Evolutionary conservation across 1,139 yeast genomes (phyloP).

Genomic region (Saccharomyces hybrid): DNA sequence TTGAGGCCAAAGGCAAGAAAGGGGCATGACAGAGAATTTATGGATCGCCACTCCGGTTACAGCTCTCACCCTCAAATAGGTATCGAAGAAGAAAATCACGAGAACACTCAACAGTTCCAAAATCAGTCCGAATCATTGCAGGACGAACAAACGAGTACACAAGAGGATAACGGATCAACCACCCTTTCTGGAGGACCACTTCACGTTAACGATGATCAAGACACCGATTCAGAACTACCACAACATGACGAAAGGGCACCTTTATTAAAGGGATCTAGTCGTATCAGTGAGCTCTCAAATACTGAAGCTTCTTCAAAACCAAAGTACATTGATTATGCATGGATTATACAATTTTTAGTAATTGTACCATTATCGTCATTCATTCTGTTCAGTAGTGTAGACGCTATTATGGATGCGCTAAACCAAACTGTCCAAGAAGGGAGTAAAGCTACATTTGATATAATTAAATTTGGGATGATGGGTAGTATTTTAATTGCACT

Average conservation of each 20-base stretch:
- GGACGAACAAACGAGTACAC: background rate
- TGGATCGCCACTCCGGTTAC: background rate
- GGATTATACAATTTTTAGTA: conserved; percentile 67
- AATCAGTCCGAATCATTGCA: background rate
- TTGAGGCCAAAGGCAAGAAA: background rate
- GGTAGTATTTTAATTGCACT: conserved; percentile 42
- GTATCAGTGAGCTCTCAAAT: background rate
- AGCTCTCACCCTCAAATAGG: conserved; percentile 5
- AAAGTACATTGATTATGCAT: conserved; percentile 46
- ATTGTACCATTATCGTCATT: conserved; percentile 60
- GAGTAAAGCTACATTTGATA: conserved; percentile 37
- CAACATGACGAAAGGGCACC: conserved; percentile 30
- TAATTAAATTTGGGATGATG: conserved; percentile 40
- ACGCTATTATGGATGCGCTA: conserved; percentile 52
- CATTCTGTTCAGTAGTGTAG: conserved; percentile 40
- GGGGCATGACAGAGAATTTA: background rate
- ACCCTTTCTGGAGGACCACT: background rate
- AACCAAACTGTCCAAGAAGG: conserved; percentile 68
- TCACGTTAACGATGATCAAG: background rate
- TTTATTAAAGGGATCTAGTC: conserved; percentile 12
- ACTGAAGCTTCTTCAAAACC: background rate
- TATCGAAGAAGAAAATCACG: background rate
- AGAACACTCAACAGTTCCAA: background rate
- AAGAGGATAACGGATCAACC: background rate
- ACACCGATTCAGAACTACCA: conserved; percentile 11